Evolutionary conservation across 345 rosid species (phyloP).

Genomic region (Eucalyptus melliodora): DNA sequence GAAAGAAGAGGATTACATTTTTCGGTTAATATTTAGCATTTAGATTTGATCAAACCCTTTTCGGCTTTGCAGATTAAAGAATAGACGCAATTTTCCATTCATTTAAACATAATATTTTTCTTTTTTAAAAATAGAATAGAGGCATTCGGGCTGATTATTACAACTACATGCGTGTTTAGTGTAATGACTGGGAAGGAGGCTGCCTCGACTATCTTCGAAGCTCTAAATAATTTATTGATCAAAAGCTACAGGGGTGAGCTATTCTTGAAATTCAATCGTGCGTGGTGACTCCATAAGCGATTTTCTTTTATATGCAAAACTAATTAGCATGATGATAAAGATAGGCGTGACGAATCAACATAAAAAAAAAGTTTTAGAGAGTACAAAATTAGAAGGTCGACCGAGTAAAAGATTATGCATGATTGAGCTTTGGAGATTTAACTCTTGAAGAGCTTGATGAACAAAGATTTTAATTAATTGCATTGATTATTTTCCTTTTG

Average conservation of each 20-base stretch:
- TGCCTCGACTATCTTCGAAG: background rate
- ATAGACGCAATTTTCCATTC: background rate
- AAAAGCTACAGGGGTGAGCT: accelerated
- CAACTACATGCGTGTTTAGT: accelerated
- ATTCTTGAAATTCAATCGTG: accelerated
- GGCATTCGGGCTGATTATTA: accelerated
- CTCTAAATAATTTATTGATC: background rate
- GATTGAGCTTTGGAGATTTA: background rate
- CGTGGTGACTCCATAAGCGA: accelerated
- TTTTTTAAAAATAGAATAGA: accelerated
- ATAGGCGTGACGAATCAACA: background rate
- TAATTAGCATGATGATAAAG: background rate
- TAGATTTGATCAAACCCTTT: background rate
- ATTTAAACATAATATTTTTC: background rate
- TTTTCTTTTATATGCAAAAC: background rate
- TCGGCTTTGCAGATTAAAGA: accelerated
- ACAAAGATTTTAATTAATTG: no score
- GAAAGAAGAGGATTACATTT: background rate
- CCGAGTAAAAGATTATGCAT: background rate
- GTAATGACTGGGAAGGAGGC: accelerated
- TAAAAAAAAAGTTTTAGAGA: background rate
- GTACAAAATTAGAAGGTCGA: background rate
- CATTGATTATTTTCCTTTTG: background rate
- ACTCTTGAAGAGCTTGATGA: background rate
- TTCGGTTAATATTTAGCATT: background rate